Evolutionary conservation across 2,329 filamentous ascomycete species (phyloP).

Genomic region (Talaromyces sp.): DNA sequence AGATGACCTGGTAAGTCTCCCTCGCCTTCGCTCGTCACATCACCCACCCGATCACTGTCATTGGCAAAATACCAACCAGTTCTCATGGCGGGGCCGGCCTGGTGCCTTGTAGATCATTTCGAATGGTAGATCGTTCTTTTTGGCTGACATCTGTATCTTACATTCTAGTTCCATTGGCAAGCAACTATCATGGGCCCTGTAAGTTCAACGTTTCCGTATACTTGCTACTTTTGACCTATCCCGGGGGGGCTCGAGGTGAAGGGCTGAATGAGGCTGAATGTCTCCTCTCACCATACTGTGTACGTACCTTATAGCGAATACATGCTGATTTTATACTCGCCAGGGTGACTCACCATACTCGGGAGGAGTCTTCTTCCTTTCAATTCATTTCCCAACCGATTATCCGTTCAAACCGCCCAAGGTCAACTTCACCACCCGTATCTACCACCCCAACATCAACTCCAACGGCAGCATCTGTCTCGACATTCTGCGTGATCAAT

Average conservation of each 20-base stretch:
- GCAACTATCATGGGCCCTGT: conserved; percentile 99
- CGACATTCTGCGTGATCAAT: conserved; percentile 98
- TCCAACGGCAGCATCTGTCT: conserved; percentile 98
- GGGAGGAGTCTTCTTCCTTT: conserved; percentile 97
- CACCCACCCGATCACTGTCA: conserved; percentile 10
- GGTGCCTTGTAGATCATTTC: conserved; percentile 5
- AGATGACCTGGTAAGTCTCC: conserved; percentile 85
- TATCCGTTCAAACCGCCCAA: conserved; percentile 99
- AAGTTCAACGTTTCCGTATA: conserved; percentile 54
- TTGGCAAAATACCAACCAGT: conserved; percentile 7
- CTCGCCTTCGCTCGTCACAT: conserved; percentile 4
- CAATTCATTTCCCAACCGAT: conserved; percentile 99
- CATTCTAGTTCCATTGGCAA: conserved; percentile 94
- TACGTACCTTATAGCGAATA: not conserved
- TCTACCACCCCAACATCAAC: conserved; percentile 99
- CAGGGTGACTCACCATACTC: conserved; percentile 96
- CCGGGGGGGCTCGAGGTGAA: not conserved
- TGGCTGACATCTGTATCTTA: conserved; percentile 33
- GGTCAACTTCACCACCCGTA: conserved; percentile 99
- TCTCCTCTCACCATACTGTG: not conserved
- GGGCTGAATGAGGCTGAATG: not conserved
- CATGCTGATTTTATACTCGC: conserved; percentile 35
- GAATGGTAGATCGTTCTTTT: conserved; percentile 9
- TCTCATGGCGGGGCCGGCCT: conserved; percentile 29
- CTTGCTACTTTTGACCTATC: not conserved